These are phyloP conservation scores for Alternaria triticimaculans DNA, from an alignment of 2,329 filamentous ascomycete genomes.

Conservation along the genomic window DNA sequence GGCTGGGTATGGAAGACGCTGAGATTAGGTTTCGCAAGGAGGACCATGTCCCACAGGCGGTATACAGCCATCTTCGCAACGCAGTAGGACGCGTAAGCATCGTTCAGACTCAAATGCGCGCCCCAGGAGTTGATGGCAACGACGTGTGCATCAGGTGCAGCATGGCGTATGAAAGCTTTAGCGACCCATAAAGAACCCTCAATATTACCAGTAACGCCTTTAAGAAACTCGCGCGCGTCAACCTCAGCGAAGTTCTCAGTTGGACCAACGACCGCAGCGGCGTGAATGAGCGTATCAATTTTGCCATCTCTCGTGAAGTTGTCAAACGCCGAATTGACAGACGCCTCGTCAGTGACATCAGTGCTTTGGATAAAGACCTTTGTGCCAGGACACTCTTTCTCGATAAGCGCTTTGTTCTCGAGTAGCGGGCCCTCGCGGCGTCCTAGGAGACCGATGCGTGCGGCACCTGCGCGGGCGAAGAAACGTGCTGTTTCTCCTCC, in stretches of 20 bases:
- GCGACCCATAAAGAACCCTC: constrained; percentile 23
- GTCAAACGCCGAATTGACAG: constrained; percentile 28
- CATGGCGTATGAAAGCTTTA: constrained; percentile 27
- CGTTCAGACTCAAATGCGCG: constrained; percentile 21
- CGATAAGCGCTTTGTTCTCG: constrained; percentile 45
- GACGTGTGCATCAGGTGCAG: constrained; percentile 19
- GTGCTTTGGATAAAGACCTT: constrained; percentile 18
- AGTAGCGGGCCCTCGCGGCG: constrained; percentile 45
- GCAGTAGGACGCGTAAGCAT: constrained; percentile 37
- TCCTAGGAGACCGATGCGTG: constrained; percentile 54
- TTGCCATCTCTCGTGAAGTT: constrained; percentile 17
- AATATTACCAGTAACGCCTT: constrained; percentile 22
- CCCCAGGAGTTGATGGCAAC: constrained; percentile 28
- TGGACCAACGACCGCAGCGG: constrained; percentile 23
- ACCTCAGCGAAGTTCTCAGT: constrained; percentile 10
- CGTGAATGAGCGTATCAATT: constrained; percentile 32
- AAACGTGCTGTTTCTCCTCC: constrained; percentile 51
- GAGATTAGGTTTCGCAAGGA: constrained; percentile 46
- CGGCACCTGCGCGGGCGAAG: constrained; percentile 56
- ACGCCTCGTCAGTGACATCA: constrained; percentile 23
- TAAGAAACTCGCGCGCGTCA: constrained; percentile 14
- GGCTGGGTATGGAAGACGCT: constrained; percentile 53
- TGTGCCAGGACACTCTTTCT: constrained; percentile 18
- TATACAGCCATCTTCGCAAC: constrained; percentile 45
- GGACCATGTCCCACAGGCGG: constrained; percentile 48